A percentile compares a stretch with the other conserved stretches of the same genome.
phyloP scores from a whole-genome alignment of 140 eudicot species.

The Stevia rebaudiana region DNA sequence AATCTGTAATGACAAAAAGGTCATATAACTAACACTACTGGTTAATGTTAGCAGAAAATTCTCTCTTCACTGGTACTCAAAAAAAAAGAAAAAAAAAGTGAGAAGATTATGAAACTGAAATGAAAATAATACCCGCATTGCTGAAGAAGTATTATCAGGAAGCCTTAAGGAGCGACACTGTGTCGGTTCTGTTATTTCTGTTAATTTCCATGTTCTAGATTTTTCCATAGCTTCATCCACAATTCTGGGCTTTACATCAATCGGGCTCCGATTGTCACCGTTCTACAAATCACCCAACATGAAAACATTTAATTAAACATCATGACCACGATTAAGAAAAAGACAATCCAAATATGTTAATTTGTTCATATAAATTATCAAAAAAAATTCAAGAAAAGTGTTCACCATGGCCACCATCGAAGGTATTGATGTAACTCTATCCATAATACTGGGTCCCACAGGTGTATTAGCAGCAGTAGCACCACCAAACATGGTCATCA shows the following conservation, averaged over 20 bases:
- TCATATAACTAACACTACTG: background rate
- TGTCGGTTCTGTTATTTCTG: slow-evolving; percentile 69
- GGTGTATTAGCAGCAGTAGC: slow-evolving; percentile 43
- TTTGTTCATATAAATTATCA: background rate
- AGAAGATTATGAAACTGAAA: slow-evolving; percentile 9
- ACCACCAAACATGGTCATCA: slow-evolving; percentile 43
- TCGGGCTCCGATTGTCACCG: slow-evolving; percentile 54
- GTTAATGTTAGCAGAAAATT: background rate
- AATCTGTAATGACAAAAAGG: slow-evolving; percentile 33
- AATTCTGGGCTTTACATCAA: slow-evolving; percentile 61
- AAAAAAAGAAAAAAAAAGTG: background rate
- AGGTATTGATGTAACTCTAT: slow-evolving; percentile 41
- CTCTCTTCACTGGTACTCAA: background rate
- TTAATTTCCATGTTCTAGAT: slow-evolving; percentile 60
- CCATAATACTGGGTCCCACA: slow-evolving; percentile 46
- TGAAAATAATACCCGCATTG: slow-evolving; percentile 50
- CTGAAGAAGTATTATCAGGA: slow-evolving; percentile 58
- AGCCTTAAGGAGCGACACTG: slow-evolving; percentile 77
- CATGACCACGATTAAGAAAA: slow-evolving; percentile 6
- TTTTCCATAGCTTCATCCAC: slow-evolving; percentile 58
- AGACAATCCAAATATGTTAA: background rate
- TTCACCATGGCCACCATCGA: slow-evolving; percentile 45
- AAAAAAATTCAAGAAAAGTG: background rate
- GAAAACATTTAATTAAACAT: background rate
- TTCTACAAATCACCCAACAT: slow-evolving; percentile 39